Base-by-base conservation (phyloP, 2,329 filamentous ascomycete genomes). In the Calonectria hongkongensis region DNA sequence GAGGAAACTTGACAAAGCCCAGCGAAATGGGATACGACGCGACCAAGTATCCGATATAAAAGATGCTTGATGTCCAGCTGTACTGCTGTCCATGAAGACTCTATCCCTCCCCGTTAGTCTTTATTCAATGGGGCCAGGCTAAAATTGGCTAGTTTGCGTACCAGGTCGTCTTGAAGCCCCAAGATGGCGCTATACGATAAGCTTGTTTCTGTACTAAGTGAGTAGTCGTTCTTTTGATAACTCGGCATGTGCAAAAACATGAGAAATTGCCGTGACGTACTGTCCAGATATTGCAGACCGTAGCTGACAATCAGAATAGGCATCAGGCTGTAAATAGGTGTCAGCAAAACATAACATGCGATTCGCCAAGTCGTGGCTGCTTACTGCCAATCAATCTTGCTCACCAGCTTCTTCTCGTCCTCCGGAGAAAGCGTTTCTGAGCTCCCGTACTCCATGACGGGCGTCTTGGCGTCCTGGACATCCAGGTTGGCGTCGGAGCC, bases 11-110 rank as follows among this genome's bases (percentile, higher is more conserved):
- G 56, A 78, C 69, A 30, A 79, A 74, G 1, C 72, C 64, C 18
- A 75, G 69, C 0, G 76, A 74, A 10, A 73, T 74, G 9, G 77
- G 78, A 45, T 79, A 79, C 1, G 72, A 75, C 12, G 77, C 77
- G 27, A 76, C 66, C 4, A 89, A 78, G 67, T 89, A 89, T 1
- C 86, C 87, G 74, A 89, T 87, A 78, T 88, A 88, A 68, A 88
- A 88, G 79, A 88, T 85, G 25, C 78, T 85, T 0, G 83, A 81
- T 1, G 87, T 81, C 86, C 87, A 89, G 47, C 86, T 85, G 72
- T 88, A 89, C 60, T 90, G 83, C 69, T 87, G 71, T 0, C 75
- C 75, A 3, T 70, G 36, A 1, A 77, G 70, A 16, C n/a, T 58
- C 51, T 39, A 30, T 58, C 28, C 2, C 6, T 58, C 3, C 3